Evolutionary conservation across 208 protist species (phyloP).

Genomic region (Endotrypanum monterogeii): DNA sequence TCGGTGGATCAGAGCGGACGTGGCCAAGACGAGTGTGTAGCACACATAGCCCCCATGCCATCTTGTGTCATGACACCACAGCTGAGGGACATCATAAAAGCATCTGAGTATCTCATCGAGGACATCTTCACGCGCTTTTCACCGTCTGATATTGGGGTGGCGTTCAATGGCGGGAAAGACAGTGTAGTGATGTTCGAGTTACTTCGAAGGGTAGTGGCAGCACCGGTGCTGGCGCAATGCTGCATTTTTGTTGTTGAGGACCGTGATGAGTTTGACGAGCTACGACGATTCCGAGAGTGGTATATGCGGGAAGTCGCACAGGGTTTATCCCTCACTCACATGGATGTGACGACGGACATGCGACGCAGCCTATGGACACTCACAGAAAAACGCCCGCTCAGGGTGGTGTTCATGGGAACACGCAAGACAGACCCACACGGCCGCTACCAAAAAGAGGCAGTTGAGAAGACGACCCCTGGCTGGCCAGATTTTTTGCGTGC

Average conservation of each 20-base stretch:
- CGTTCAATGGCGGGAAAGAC: constrained; percentile 93
- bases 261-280: constrained; percentile 72
- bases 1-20: background rate
- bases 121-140: constrained; percentile 36
- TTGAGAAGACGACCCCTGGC: constrained; percentile 70
- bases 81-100: constrained; percentile 8
- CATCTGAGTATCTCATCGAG: constrained; percentile 42
- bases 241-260: constrained; percentile 66
- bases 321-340: constrained; percentile 35
- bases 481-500: constrained; percentile 90
- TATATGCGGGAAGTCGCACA: constrained; percentile 45
- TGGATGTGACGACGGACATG: constrained; percentile 38
- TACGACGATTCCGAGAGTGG: constrained; percentile 59
- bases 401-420: constrained; percentile 88
- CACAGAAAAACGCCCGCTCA: constrained; percentile 42
- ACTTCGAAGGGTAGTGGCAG: constrained; percentile 40
- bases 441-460: constrained; percentile 46
- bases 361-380: constrained; percentile 56
- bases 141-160: constrained; percentile 68
- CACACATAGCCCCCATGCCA: background rate
- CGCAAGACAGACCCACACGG: constrained; percentile 76
- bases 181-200: constrained; percentile 88
- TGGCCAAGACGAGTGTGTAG: background rate
- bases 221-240: constrained; percentile 41
- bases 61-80: constrained; percentile 1